Evolutionary conservation across 2,329 filamentous ascomycete species (phyloP).

Genomic region (Cytospora leucostoma): DNA sequence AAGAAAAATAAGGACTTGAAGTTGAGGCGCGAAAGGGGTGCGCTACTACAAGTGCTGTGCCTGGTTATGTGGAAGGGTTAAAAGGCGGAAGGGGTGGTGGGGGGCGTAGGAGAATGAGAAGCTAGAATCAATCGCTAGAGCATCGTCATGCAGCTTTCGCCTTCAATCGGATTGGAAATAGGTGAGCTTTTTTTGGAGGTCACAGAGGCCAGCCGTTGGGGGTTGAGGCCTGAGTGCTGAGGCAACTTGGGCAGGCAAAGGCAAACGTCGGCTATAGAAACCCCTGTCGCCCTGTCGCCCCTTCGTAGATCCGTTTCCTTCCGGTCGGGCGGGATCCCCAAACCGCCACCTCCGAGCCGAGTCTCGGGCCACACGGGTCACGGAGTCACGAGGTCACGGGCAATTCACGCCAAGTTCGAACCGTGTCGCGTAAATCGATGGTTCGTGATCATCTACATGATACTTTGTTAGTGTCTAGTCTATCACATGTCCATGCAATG

Average conservation of each 20-base stretch:
- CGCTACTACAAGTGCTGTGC: conserved; percentile 16
- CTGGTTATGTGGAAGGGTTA: not conserved
- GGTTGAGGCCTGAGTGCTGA: conserved; percentile 17
- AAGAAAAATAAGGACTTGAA: conserved; percentile 4
- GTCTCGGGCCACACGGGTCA: not conserved
- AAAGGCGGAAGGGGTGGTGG: not conserved
- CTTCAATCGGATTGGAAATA: conserved; percentile 1
- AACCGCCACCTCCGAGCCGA: not conserved
- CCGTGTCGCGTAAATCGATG: too few species aligned
- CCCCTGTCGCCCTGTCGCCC: conserved; percentile 2
- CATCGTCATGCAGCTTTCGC: conserved; percentile 16
- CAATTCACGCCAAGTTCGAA: not conserved
- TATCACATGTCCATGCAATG: too few species aligned
- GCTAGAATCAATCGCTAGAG: conserved; percentile 2
- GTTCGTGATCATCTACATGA: too few species aligned
- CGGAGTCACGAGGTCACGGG: not conserved
- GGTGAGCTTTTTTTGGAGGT: conserved; percentile 24
- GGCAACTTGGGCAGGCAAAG: not conserved
- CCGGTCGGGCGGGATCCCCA: conserved; percentile 5
- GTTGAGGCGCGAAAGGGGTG: conserved; percentile 3
- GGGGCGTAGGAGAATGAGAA: not conserved
- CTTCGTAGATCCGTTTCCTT: conserved; percentile 19
- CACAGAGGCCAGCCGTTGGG: too few species aligned
- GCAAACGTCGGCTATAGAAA: not conserved
- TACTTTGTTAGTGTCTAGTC: too few species aligned